These are phyloP conservation scores for Pseudocercospora vitis DNA, from an alignment of 2,329 filamentous ascomycete species.

Conservation along the genomic window DNA sequence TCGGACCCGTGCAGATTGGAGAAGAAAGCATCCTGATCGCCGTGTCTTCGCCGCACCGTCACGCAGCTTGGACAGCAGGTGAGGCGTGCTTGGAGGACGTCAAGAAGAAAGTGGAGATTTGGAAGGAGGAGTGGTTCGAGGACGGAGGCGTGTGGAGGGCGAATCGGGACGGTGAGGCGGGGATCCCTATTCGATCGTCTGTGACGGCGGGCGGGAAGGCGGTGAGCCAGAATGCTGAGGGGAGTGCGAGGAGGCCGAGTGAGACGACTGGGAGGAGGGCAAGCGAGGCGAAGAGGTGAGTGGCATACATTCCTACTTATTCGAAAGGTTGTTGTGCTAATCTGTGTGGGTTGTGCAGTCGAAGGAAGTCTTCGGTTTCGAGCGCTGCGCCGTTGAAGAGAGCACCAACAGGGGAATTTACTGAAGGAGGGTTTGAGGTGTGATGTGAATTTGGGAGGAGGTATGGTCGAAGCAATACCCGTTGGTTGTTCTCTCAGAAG, in stretches of 20 bases:
- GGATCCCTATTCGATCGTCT: slow-evolving; percentile 40
- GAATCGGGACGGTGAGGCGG: slow-evolving; percentile 71
- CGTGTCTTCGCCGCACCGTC: slow-evolving; percentile 77
- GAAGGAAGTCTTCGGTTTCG: neutral
- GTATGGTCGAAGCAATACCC: neutral
- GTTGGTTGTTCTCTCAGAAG: too few species aligned
- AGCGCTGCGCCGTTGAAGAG: neutral
- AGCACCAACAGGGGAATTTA: slow-evolving; percentile 9
- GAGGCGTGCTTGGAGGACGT: slow-evolving; percentile 86
- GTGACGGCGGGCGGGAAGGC: neutral
- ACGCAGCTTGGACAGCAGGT: slow-evolving; percentile 81
- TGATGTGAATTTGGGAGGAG: neutral
- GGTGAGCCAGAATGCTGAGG: neutral
- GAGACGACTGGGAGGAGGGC: slow-evolving; percentile 29
- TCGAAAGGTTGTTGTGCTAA: neutral
- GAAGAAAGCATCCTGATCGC: slow-evolving; percentile 92
- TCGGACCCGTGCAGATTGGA: slow-evolving; percentile 83
- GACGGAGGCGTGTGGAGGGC: slow-evolving; percentile 80
- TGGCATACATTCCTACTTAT: neutral
- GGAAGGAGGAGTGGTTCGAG: slow-evolving; percentile 90
- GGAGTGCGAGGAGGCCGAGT: slow-evolving; percentile 24
- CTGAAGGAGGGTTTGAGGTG: slow-evolving; percentile 16
- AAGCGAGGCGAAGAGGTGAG: slow-evolving; percentile 5
- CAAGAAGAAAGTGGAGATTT: slow-evolving; percentile 87
- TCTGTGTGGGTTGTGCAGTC: neutral